These are phyloP conservation scores for Trichosporon sp. DNA, from an alignment of 1,284 basidiomycete species.

Conservation along the genomic window DNA sequence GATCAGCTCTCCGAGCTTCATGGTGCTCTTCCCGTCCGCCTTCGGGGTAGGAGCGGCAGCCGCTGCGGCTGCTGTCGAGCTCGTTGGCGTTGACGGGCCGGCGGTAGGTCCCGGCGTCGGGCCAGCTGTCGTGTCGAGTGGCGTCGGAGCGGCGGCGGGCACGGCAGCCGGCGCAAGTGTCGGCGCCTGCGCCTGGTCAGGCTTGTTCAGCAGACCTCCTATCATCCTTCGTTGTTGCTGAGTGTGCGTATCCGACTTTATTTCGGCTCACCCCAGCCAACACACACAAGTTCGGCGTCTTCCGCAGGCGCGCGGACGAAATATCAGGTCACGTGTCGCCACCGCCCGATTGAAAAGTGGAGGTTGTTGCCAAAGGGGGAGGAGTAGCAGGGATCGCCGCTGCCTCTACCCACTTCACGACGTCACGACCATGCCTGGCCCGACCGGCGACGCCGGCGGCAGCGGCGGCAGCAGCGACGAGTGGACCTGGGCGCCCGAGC, in stretches of 20 bases:
- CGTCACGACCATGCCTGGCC: conserved; percentile 1
- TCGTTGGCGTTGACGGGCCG: not conserved
- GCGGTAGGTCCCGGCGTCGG: not conserved
- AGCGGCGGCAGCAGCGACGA: not conserved
- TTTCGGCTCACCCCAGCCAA: not conserved
- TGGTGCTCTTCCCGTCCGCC: not conserved
- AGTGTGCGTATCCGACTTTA: not conserved
- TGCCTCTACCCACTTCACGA: not conserved
- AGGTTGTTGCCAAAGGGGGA: not conserved
- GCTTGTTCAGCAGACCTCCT: not conserved
- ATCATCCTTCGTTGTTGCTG: not conserved
- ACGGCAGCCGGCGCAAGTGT: not conserved
- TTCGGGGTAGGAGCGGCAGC: not conserved
- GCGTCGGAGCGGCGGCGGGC: not conserved
- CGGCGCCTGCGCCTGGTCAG: not conserved
- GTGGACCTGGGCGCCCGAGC: conserved; percentile 27
- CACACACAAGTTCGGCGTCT: not conserved
- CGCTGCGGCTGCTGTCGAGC: not conserved
- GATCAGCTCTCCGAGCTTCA: not conserved
- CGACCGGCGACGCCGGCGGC: not conserved
- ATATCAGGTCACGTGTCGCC: not conserved
- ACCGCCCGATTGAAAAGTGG: not conserved
- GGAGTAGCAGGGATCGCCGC: not conserved
- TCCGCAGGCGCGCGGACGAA: not conserved
- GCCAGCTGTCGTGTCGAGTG: not conserved